Conservation (phyloP, 345 rosid species). For the Toxicodendron radicans region DNA sequence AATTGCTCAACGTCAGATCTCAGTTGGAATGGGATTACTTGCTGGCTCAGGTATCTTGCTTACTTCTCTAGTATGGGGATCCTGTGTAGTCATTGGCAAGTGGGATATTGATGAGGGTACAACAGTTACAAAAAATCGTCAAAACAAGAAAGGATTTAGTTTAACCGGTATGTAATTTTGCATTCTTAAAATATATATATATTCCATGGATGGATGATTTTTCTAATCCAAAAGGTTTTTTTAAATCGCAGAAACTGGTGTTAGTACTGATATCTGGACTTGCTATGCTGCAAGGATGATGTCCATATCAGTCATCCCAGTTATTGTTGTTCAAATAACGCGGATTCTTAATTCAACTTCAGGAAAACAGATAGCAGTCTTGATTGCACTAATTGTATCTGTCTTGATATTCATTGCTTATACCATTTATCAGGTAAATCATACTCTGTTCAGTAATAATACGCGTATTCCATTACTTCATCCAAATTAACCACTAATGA, state of each 20-base stretch:
- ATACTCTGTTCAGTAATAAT: no score
- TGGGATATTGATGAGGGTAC: slow-evolving; percentile 50
- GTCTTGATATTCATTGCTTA: slow-evolving; percentile 61
- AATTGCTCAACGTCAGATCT: slow-evolving; percentile 80
- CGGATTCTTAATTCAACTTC: slow-evolving; percentile 65
- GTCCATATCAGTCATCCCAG: slow-evolving; percentile 80
- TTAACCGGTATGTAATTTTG: slow-evolving; percentile 44
- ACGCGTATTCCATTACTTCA: no score
- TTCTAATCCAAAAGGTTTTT: not conserved
- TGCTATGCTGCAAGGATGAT: slow-evolving; percentile 79
- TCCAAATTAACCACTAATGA: no score
- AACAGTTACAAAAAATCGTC: slow-evolving; percentile 46
- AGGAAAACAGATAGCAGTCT: slow-evolving; percentile 65
- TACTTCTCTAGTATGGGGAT: slow-evolving; percentile 78
- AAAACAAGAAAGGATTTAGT: slow-evolving; percentile 46
- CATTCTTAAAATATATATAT: not conserved
- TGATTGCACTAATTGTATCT: slow-evolving; percentile 68
- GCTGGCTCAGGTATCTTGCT: slow-evolving; percentile 93
- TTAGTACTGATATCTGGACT: slow-evolving; percentile 76
- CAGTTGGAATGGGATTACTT: slow-evolving; percentile 89
- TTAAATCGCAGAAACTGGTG: slow-evolving; percentile 56
- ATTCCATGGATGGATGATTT: no score
- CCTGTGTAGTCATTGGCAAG: slow-evolving; percentile 71
- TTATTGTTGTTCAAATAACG: slow-evolving; percentile 77
- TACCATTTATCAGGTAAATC: slow-evolving; percentile 82